Conservation (phyloP, 2,329 filamentous ascomycete genomes). For the Metarhizium robertsii region DNA sequence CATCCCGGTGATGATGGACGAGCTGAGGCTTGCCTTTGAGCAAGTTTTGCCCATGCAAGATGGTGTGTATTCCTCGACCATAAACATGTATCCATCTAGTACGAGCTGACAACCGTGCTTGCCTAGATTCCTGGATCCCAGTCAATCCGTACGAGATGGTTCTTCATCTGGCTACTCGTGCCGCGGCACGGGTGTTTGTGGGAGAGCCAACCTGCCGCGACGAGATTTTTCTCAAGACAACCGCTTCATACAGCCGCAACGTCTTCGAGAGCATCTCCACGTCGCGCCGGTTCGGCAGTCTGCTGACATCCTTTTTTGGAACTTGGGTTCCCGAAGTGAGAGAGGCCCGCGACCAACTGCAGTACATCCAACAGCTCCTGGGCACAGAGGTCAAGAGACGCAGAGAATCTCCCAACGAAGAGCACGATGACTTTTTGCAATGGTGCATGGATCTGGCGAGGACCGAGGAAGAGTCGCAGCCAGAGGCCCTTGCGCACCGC, state of each 20-base stretch:
- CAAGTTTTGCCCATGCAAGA: constrained; percentile 1
- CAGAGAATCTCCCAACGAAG: constrained; percentile 2
- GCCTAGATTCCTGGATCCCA: constrained; percentile 1
- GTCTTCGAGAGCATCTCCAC: constrained; percentile 8
- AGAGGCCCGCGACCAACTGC: constrained; percentile 6
- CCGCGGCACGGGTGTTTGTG: constrained; percentile 9
- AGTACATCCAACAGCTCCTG: constrained; percentile 8
- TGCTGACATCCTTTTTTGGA: constrained; percentile 1
- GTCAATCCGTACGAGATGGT: constrained; percentile 9
- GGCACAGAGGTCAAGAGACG: constrained; percentile 6
- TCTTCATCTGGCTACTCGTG: constrained; percentile 8
- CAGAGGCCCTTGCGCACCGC: constrained; percentile 6
- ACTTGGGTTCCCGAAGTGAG: constrained; percentile 4
- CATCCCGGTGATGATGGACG: constrained; percentile 9
- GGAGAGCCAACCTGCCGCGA: constrained; percentile 9
- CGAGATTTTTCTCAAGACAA: constrained; percentile 8
- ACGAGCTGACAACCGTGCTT: too few relatives aligned
- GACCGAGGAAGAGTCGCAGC: constrained; percentile 6
- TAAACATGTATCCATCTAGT: too few relatives aligned
- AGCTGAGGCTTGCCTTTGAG: constrained; percentile 6
- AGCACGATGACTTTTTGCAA: constrained; percentile 9
- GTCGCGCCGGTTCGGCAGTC: constrained; percentile 6
- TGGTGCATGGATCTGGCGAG: constrained; percentile 11
- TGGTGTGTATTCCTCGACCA: background rate
- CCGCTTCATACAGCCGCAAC: constrained; percentile 9